Evolutionary conservation across 2,329 filamentous ascomycete genomes (phyloP).

Genomic region (Aspergillus novoparasiticus): DNA sequence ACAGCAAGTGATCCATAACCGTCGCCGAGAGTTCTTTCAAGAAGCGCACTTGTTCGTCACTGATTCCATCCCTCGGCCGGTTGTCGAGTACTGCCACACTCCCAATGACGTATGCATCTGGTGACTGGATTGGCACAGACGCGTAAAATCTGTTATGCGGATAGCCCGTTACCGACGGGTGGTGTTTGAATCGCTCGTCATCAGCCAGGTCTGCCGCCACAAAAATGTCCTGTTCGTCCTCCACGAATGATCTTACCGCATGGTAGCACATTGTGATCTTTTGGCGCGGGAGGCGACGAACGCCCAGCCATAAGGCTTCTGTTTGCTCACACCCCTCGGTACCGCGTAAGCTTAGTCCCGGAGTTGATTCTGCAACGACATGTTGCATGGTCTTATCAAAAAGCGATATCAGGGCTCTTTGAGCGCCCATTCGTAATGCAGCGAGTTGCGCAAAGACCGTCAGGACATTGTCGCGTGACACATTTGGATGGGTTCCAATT

Average conservation of each 20-base stretch:
- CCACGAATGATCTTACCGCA: constrained; percentile 16
- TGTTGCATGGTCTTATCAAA: constrained; percentile 30
- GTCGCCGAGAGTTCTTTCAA: constrained; percentile 22
- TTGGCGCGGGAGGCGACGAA: constrained; percentile 18
- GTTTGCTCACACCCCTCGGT: constrained; percentile 5
- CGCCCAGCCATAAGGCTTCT: constrained; percentile 23
- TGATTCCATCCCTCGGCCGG: constrained; percentile 14
- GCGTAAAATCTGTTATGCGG: constrained; percentile 22
- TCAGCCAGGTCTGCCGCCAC: constrained; percentile 15
- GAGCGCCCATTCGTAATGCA: constrained; percentile 25
- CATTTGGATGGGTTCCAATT: constrained; percentile 15
- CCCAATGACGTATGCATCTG: constrained; percentile 21
- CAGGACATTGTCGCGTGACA: constrained; percentile 24
- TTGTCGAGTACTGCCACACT: constrained; percentile 22
- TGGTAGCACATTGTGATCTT: constrained; percentile 21
- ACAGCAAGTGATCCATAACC: constrained; percentile 25
- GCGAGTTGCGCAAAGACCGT: constrained; percentile 33
- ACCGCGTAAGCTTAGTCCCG: constrained; percentile 17
- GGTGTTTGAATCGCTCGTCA: constrained; percentile 14
- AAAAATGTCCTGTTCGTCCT: constrained; percentile 8
- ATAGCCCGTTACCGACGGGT: constrained; percentile 14
- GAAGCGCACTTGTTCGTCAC: constrained; percentile 9
- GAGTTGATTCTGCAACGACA: constrained; percentile 32
- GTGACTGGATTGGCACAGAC: constrained; percentile 20
- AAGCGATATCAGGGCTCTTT: constrained; percentile 30